Evolutionary conservation across 2,329 filamentous ascomycete genomes (phyloP), one percentile per base, ranked within the genome.

Genomic region (Colletotrichum gigasporum): DNA sequence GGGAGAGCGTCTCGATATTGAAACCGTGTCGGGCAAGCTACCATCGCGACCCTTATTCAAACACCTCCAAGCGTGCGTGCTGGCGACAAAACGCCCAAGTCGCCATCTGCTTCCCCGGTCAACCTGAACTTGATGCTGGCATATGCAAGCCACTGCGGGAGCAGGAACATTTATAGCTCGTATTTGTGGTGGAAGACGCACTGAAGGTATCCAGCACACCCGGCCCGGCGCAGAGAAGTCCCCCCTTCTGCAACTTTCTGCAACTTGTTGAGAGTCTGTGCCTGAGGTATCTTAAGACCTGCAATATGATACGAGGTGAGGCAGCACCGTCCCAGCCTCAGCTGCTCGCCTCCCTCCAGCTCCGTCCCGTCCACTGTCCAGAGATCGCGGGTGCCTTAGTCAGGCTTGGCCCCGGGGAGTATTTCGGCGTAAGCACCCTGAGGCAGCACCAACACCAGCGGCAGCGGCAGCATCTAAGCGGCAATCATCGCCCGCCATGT

Each of bases 281-380:
- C 53, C 37, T n/a, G n/a, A n/a, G n/a, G n/a, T 26, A 22, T 18
- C 37, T 58, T 51, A 51, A 51, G 53, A 63, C 44, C 10, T 51
- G 35, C 22, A 24, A 24, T 58, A 58, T 55, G 47, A 54, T 55
- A 37, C 26, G 48, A 54, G 56, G 56, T 16, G 18, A 18, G 22
- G 48, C 26, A 34, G 41, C 24, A 35, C 28, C 16, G 37, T 37
- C 26, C 48, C 22, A 54, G 30, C 50, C 18, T 16, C 51, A 32
- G 16, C 32, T 45, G n/a, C 45, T 35, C 34, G 32, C 34, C 22
- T 32, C 30, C 39, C 16, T 9, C 30, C 18, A 34, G 24, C 24
- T 48, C n/a, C 24, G 24, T 48, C n/a, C 16, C 26, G n/a, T 48
- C 16, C n/a, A n/a, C n/a, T n/a, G n/a, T n/a, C n/a, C n/a, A n/a